Conservation (phyloP, 1,284 basidiomycete species). For the Ceratobasidium sp. region DNA sequence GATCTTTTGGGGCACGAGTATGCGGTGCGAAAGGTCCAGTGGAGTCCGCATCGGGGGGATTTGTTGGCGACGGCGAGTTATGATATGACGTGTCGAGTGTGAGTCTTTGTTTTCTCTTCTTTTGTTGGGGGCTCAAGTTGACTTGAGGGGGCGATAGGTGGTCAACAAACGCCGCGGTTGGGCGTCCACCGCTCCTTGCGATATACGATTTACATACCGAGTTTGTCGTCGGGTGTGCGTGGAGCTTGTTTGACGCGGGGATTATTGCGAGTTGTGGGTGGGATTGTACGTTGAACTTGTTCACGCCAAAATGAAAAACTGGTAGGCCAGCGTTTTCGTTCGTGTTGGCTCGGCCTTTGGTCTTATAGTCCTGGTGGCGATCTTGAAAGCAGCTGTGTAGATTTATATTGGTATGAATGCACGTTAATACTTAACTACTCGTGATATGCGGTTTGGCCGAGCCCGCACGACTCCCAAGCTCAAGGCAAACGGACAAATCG, state of each 20-base stretch:
- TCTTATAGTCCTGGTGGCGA: not conserved
- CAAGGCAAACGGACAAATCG: too few species aligned
- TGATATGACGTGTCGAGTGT: constrained; percentile 97
- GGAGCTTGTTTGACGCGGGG: constrained; percentile 70
- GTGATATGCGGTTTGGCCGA: too few species aligned
- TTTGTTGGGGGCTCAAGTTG: constrained; percentile 27
- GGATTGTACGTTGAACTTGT: constrained; percentile 66
- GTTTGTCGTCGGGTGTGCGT: constrained; percentile 92
- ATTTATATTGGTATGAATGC: not conserved
- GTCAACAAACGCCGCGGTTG: constrained; percentile 68
- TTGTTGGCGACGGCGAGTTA: constrained; percentile 88
- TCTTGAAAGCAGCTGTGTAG: not conserved
- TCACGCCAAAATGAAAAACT: constrained; percentile 48
- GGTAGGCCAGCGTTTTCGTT: not conserved
- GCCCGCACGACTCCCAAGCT: too few species aligned
- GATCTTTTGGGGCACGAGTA: constrained; percentile 83
- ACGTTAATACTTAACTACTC: too few species aligned
- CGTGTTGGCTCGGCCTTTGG: not conserved
- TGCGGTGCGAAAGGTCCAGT: constrained; percentile 82
- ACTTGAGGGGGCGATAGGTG: constrained; percentile 62
- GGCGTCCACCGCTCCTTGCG: constrained; percentile 68
- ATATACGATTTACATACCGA: constrained; percentile 92
- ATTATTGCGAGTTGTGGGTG: constrained; percentile 64
- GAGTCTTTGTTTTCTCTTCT: constrained; percentile 57
- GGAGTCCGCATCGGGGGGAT: constrained; percentile 78